Percentiles rank a stretch among this genome's conserved stretches.
phyloP scores from a whole-genome alignment of 1,139 yeast species.

The Eremothecium coryli region DNA sequence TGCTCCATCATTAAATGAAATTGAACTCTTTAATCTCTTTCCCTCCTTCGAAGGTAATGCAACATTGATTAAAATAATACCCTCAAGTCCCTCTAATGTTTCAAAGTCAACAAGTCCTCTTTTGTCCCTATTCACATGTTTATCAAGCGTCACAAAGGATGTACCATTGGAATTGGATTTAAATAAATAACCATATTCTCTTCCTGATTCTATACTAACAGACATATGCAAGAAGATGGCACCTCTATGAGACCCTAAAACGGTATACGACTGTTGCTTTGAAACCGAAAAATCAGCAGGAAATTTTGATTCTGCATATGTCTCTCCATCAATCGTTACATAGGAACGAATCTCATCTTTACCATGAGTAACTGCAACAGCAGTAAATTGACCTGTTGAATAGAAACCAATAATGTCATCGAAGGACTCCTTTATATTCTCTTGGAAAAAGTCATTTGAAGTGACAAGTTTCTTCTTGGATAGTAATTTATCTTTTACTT shows the following conservation, averaged over 20 bases:
- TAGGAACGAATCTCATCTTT: slow-evolving; percentile 47
- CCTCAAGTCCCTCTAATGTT: slow-evolving; percentile 77
- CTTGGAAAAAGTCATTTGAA: slow-evolving; percentile 45
- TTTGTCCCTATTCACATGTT: slow-evolving; percentile 64
- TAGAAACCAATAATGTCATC: slow-evolving; percentile 58
- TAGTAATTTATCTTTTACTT: slow-evolving; percentile 31
- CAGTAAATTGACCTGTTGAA: slow-evolving; percentile 52
- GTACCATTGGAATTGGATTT: slow-evolving; percentile 96
- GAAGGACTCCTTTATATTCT: slow-evolving; percentile 34
- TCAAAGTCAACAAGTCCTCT: slow-evolving; percentile 85
- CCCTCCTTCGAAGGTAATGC: slow-evolving; percentile 37
- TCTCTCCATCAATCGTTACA: slow-evolving; percentile 74
- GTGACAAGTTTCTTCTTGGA: slow-evolving; percentile 37
- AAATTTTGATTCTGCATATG: slow-evolving; percentile 70
- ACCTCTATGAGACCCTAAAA: slow-evolving; percentile 65
- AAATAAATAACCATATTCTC: slow-evolving; percentile 71
- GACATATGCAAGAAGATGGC: slow-evolving; percentile 81
- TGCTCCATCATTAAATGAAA: slow-evolving; percentile 89
- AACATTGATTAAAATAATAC: slow-evolving; percentile 65
- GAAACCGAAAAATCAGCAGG: slow-evolving; percentile 55
- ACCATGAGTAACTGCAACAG: slow-evolving; percentile 51
- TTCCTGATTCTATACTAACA: slow-evolving; percentile 40
- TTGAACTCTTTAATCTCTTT: slow-evolving; percentile 58
- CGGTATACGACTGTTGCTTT: slow-evolving; percentile 72
- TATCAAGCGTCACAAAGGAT: slow-evolving; percentile 64